These are phyloP conservation scores for Fraxinus paxiana DNA, from an alignment of 305 asterid genomes.

Conservation along the genomic window DNA sequence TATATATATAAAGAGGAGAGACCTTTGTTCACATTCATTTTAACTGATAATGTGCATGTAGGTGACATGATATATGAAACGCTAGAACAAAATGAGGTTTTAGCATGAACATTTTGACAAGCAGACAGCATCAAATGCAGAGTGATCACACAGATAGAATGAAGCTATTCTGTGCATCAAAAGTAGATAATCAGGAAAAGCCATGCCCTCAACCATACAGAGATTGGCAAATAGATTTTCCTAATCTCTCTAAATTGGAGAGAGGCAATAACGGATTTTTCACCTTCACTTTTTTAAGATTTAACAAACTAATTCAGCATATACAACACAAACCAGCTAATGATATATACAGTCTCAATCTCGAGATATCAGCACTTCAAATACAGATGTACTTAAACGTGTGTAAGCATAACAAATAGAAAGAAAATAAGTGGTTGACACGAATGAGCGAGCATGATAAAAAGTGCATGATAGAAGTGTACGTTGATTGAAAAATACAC, in stretches of 20 bases:
- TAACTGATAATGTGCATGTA: neutral
- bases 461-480: neutral
- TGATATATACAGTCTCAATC: neutral
- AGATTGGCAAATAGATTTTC: neutral
- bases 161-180: neutral
- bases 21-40: neutral
- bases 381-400: neutral
- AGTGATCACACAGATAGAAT: neutral
- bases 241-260: neutral
- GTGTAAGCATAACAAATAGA: neutral
- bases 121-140: neutral
- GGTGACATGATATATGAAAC: neutral
- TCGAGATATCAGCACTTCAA: neutral
- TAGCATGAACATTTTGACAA: neutral
- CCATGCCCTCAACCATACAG: neutral
- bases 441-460: neutral
- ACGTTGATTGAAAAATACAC: conserved; percentile 31
- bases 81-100: neutral
- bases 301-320: neutral
- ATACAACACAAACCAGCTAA: conserved; percentile 6
- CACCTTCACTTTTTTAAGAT: neutral
- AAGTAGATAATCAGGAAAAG: neutral
- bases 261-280: neutral
- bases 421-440: neutral
- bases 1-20: neutral